These are phyloP conservation scores for Colletotrichum sublineola DNA, from an alignment of 2,329 filamentous ascomycete genomes.

Conservation along the genomic window DNA sequence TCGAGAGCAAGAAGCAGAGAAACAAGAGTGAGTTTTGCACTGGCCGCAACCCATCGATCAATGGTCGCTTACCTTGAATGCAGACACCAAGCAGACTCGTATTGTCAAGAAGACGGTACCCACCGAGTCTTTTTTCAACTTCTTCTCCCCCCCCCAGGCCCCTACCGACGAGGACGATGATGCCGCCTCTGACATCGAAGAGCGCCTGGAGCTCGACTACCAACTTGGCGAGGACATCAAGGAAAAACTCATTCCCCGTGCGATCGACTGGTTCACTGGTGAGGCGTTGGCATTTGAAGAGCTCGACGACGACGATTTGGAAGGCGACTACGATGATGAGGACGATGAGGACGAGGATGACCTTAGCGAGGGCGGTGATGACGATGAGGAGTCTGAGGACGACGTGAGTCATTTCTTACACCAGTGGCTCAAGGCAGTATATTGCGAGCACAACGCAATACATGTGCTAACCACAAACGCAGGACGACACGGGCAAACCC, in stretches of 20 bases:
- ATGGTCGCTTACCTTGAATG: background rate
- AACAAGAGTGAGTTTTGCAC: constrained; percentile 86
- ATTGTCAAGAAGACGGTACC: constrained; percentile 99
- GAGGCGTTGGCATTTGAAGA: constrained; percentile 98
- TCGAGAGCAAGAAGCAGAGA: constrained; percentile 99
- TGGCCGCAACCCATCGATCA: background rate
- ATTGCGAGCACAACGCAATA: constrained; percentile 17
- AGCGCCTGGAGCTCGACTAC: constrained; percentile 97
- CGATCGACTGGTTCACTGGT: constrained; percentile 99
- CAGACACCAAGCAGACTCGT: constrained; percentile 98
- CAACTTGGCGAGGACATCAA: constrained; percentile 99
- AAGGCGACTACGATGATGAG: constrained; percentile 86
- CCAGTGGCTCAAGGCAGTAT: background rate
- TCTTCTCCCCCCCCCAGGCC: constrained; percentile 95
- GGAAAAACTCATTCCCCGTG: constrained; percentile 98
- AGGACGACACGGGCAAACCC: constrained; percentile 90
- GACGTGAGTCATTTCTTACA: constrained; percentile 67
- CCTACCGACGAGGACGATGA: constrained; percentile 81
- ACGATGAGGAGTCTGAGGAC: constrained; percentile 84
- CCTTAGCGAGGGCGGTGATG: constrained; percentile 85
- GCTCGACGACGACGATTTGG: constrained; percentile 84
- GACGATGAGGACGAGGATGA: constrained; percentile 95
- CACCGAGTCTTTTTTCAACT: constrained; percentile 99
- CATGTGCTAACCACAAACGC: constrained; percentile 41
- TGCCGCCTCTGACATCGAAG: constrained; percentile 91